These are phyloP conservation scores for Auricularia auricula-judae DNA, from an alignment of 768 basidiomycete genomes.

Conservation along the genomic window DNA sequence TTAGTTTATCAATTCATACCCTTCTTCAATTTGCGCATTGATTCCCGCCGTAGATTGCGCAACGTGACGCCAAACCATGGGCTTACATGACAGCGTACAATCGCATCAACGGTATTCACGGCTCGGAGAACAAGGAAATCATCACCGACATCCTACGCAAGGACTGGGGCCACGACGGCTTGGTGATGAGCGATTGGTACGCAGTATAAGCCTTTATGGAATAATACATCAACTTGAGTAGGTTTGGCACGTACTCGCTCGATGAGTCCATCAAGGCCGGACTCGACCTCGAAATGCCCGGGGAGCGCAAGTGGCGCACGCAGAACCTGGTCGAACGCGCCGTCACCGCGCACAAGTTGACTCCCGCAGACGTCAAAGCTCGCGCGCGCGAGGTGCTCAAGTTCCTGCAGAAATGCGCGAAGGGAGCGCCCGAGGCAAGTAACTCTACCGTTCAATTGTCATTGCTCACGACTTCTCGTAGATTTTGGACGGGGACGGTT, in stretches of 20 bases:
- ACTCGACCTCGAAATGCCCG: conserved; percentile 55
- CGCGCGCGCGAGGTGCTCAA: conserved; percentile 28
- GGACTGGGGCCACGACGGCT: conserved; percentile 55
- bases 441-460: conserved; percentile 8
- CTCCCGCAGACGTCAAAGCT: conserved; percentile 14
- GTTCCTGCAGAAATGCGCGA: conserved; percentile 59
- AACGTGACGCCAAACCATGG: conserved; percentile 47
- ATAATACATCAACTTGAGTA: conserved; percentile 5
- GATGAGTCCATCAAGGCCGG: conserved; percentile 45
- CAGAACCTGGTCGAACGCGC: conserved; percentile 26
- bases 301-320: conserved; percentile 31
- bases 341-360: conserved; percentile 37
- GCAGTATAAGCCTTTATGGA: not conserved
- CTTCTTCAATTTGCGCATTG: not conserved
- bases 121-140: conserved; percentile 40
- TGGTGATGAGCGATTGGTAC: conserved; percentile 55
- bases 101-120: conserved; percentile 49
- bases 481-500: conserved; percentile 38
- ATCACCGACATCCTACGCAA: conserved; percentile 43
- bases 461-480: not conserved
- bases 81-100: conserved; percentile 66
- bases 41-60: conserved; percentile 54
- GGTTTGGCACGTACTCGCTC: conserved; percentile 34
- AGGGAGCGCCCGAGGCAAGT: conserved; percentile 57
- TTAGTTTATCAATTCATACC: not conserved